Percentiles rank a stretch among this genome's conserved stretches.
These are phyloP conservation scores for Candida maltosa DNA, from an alignment of 805 yeast genomes.

Conservation along the genomic window DNA sequence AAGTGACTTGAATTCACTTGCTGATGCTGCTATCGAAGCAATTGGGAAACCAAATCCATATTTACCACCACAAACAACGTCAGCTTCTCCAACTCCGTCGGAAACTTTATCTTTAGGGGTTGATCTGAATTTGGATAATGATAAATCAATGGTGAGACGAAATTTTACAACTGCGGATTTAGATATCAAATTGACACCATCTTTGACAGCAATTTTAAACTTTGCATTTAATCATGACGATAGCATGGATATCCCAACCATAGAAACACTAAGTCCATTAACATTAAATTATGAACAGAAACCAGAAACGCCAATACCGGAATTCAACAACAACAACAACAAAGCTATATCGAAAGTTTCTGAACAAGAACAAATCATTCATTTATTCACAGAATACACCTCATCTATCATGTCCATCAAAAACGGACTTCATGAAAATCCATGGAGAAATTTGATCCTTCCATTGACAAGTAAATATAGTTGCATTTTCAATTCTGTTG, in stretches of 20 bases:
- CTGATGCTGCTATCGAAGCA: conserved; percentile 4
- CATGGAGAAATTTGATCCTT: conserved; percentile 58
- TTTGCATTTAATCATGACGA: conserved; percentile 10
- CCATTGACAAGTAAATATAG: conserved; percentile 56
- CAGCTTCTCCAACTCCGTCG: neutral
- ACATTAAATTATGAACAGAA: conserved; percentile 11
- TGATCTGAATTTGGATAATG: neutral
- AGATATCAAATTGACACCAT: conserved; percentile 31
- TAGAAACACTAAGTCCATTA: conserved; percentile 21
- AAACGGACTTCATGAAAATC: conserved; percentile 63
- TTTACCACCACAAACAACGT: neutral
- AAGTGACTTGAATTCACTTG: conserved; percentile 3
- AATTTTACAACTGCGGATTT: neutral
- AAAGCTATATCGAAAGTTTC: conserved; percentile 19
- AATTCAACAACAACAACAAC: conserved; percentile 1
- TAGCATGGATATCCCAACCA: conserved; percentile 2
- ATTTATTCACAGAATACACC: conserved; percentile 33
- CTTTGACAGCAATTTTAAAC: conserved; percentile 35
- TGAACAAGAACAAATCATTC: conserved; percentile 34
- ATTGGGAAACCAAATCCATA: neutral
- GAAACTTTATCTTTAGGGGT: neutral
- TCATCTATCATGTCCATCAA: conserved; percentile 56
- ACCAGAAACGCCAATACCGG: conserved; percentile 15
- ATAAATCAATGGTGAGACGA: neutral
- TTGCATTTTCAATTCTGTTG: conserved; percentile 58